Base-by-base conservation (phyloP, 495 filamentous ascomycete genomes). In the Aspergillus funiculosus region DNA sequence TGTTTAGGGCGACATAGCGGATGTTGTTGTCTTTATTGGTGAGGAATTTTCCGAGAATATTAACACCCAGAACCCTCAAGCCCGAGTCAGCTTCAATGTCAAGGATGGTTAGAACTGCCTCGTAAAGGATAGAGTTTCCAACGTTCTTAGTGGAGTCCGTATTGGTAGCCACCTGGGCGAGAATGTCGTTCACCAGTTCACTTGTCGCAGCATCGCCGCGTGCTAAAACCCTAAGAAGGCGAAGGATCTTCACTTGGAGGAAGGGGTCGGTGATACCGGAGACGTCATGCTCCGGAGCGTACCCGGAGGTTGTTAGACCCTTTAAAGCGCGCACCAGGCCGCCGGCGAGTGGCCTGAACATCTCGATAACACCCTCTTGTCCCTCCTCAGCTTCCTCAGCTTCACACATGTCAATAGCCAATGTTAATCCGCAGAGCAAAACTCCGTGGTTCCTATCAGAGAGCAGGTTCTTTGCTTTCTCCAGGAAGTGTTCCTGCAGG, bases 21-120 rank as follows among this genome's bases (percentile, higher is more conserved):
- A 98, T 97, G 58, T 98, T 98, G 72, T 98, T 98, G 68, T 98
- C 92, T 62, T 90, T 86, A 66, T 98, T 98, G 5, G 89, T 81
- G 43, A 98, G 69, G 72, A 98, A 98, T 61, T 97, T 98, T 59
- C 92, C 92, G 6, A 98, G 79, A 43, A 98, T 98, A 58, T 98
- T 98, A 52, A 98, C 91, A 59, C 92, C 92, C 32, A 98, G 73
- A 7, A 97, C 94, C 27, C 94, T 74, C 47, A 97, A 66, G 6
- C 94, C 89, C 7, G 91, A 91, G 61, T 98, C 92, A 5, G 92
- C 94, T 63, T 98, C 91, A 50, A 98, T 97, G 53, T 98, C 92
- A 25, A 98, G 80, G 50, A 98, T 98, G 0, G 92, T 97, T 27
- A 94, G 81, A 21, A 98, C 92, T 5, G 92, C 88, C 68, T 98